Conservation (phyloP, 371 early-diverging fungal genomes). For the Fennellomyces sp. region DNA sequence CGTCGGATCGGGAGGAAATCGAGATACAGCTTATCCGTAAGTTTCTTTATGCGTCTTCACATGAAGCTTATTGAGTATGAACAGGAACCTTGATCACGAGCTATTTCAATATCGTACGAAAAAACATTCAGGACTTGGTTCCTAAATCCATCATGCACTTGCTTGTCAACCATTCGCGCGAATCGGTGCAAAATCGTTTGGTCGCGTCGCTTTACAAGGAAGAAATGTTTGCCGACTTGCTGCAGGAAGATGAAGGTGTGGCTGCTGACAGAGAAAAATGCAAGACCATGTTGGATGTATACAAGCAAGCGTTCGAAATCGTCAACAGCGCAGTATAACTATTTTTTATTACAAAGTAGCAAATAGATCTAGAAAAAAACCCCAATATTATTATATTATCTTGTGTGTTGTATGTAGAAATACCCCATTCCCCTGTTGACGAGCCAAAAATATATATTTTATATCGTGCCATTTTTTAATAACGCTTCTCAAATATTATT, state of each 20-base stretch:
- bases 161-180: conserved; percentile 77
- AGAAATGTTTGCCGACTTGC: conserved; percentile 70
- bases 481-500: too few species aligned
- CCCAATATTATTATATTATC: too few species aligned
- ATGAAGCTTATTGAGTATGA: neutral
- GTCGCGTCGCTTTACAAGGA: conserved; percentile 88
- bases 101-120: conserved; percentile 49
- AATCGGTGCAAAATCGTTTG: conserved; percentile 81
- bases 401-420: too few species aligned
- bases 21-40: conserved; percentile 87
- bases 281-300: conserved; percentile 79
- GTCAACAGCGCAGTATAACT: conserved; percentile 76
- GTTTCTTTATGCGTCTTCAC: conserved; percentile 14
- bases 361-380: too few species aligned
- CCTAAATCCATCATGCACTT: conserved; percentile 94
- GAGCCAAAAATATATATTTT: too few species aligned
- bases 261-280: conserved; percentile 83
- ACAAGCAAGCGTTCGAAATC: conserved; percentile 82
- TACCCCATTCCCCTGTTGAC: too few species aligned
- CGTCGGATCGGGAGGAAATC: conserved; percentile 79
- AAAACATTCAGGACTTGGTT: conserved; percentile 86
- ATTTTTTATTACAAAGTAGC: too few species aligned
- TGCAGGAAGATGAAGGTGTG: conserved; percentile 85
- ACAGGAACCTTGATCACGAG: conserved; percentile 43
- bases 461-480: too few species aligned